Percentiles rank a stretch among this genome's conserved stretches.
These are phyloP conservation scores for Monilinia laxa DNA, from an alignment of 2,329 filamentous ascomycete species.

Conservation along the genomic window DNA sequence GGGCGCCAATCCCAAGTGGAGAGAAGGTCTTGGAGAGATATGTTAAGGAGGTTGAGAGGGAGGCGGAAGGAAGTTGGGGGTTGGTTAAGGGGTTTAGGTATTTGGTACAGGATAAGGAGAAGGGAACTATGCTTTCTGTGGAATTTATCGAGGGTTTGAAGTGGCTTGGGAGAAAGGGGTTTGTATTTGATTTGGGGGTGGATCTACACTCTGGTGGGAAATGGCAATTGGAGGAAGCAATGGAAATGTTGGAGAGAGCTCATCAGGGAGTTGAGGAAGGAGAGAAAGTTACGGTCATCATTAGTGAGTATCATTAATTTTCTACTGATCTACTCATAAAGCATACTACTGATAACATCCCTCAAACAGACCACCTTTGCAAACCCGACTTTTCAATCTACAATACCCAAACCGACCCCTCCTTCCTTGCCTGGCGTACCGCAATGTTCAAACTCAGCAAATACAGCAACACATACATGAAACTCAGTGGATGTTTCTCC, in stretches of 20 bases:
- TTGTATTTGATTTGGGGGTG: conserved; percentile 80
- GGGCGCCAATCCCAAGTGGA: conserved; percentile 78
- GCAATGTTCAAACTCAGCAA: conserved; percentile 67
- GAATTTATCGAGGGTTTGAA: conserved; percentile 65
- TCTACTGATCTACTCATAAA: not conserved
- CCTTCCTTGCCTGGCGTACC: conserved; percentile 66
- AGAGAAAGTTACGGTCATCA: conserved; percentile 49
- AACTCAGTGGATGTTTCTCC: conserved; percentile 83
- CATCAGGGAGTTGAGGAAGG: conserved; percentile 60
- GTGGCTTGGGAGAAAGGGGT: conserved; percentile 61
- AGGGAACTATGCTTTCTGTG: conserved; percentile 61
- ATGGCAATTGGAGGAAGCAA: conserved; percentile 69
- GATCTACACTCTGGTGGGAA: conserved; percentile 76
- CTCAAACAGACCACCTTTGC: conserved; percentile 73
- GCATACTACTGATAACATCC: conserved; percentile 8
- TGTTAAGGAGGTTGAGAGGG: conserved; percentile 58
- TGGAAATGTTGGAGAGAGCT: conserved; percentile 67
- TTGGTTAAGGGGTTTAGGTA: conserved; percentile 80
- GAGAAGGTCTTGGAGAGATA: conserved; percentile 62
- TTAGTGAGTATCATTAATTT: conserved; percentile 34
- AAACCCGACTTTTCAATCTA: conserved; percentile 74
- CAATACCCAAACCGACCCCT: conserved; percentile 46
- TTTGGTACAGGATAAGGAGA: conserved; percentile 73
- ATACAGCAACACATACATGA: conserved; percentile 73
- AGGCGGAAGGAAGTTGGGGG: conserved; percentile 60